phyloP scores from a whole-genome alignment of 192 early-diverging fungal species.

The Coemansia sp. region DNA sequence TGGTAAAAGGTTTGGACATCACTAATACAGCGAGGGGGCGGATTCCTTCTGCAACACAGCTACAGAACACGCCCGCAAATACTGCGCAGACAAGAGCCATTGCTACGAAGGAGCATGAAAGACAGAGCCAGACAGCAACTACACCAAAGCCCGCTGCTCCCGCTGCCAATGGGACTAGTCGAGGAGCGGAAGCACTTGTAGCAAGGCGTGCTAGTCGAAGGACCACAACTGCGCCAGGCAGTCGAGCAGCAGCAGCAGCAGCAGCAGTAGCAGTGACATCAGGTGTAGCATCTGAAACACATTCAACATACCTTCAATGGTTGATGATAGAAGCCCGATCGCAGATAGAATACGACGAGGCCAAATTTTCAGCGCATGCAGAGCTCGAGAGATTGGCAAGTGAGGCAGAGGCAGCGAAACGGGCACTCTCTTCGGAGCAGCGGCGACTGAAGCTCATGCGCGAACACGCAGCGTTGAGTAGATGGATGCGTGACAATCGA shows the following conservation, averaged over 20 bases:
- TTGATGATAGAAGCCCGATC: constrained; percentile 38
- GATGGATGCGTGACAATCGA: constrained; percentile 29
- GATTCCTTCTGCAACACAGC: no score
- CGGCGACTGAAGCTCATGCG: constrained; percentile 43
- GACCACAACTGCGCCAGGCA: neutral
- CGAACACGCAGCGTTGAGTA: constrained; percentile 26
- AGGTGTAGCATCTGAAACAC: constrained; percentile 1
- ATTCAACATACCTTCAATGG: constrained; percentile 35
- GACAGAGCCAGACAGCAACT: neutral
- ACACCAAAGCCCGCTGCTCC: neutral
- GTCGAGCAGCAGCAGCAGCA: constrained; percentile 1
- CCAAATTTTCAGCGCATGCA: constrained; percentile 18
- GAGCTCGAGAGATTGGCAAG: constrained; percentile 19
- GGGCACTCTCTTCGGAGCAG: constrained; percentile 15
- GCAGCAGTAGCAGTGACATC: neutral
- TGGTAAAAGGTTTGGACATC: no score
- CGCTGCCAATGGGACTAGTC: neutral
- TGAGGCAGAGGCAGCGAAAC: constrained; percentile 23
- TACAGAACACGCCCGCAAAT: no score
- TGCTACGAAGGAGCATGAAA: no score
- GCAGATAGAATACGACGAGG: constrained; percentile 33
- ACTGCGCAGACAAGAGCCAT: no score
- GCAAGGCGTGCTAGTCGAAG: constrained; percentile 4
- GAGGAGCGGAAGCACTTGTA: neutral
- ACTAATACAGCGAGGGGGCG: no score